phyloP scores from a whole-genome alignment of 1,284 basidiomycete genomes.

The Boletellus deceptivus region DNA sequence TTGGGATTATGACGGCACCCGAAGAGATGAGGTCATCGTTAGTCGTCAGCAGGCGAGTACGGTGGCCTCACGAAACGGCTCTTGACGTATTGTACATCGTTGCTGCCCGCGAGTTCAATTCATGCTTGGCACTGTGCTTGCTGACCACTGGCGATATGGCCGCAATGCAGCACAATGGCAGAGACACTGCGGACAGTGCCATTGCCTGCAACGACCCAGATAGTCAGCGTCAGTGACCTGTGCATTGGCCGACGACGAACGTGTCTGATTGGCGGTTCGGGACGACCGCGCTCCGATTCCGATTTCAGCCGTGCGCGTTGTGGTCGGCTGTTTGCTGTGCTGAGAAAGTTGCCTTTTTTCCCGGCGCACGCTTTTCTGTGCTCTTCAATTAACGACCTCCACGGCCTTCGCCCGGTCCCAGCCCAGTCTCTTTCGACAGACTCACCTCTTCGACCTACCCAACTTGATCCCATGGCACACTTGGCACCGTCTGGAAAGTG shows the following conservation, averaged over 20 bases:
- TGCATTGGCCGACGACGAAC: neutral
- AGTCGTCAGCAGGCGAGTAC: no score
- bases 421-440: neutral
- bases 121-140: no score
- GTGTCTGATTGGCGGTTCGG: neutral
- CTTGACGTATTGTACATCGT: no score
- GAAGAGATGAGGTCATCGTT: no score
- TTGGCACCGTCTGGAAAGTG: conserved; percentile 51
- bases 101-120: no score
- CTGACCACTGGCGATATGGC: neutral
- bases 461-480: conserved; percentile 23
- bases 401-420: conserved; percentile 1
- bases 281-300: conserved; percentile 2
- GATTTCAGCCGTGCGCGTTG: conserved; percentile 5
- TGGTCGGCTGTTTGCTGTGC: conserved; percentile 9
- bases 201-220: no score
- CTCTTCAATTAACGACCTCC: conserved; percentile 5
- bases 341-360: neutral
- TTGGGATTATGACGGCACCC: no score
- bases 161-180: no score
- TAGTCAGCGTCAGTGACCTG: no score
- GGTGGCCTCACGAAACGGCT: no score
- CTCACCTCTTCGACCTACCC: neutral
- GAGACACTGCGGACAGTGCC: no score
- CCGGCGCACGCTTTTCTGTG: neutral